Conservation (phyloP, 345 rosid genomes). For the rapeseed (Brassica napus) region Da-Ae NC_063442.1:44343501-44344000, state of each 20-base stretch:
- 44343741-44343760: slow-evolving; percentile 69
- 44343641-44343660: slow-evolving; percentile 68
- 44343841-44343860: slow-evolving; percentile 86
- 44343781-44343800: slow-evolving; percentile 60
- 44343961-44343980: slow-evolving; percentile 71
- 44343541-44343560: slow-evolving; percentile 17
- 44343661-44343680: slow-evolving; percentile 95
- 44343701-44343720: slow-evolving; percentile 94
- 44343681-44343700: slow-evolving; percentile 85
- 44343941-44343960: slow-evolving; percentile 40
- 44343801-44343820: slow-evolving; percentile 73
- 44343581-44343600: background rate
- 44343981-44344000: slow-evolving; percentile 58
- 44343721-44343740: slow-evolving; percentile 77
- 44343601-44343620: background rate
- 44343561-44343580: slow-evolving; percentile 16
- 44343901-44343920: slow-evolving; percentile 10
- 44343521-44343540: slow-evolving; percentile 2
- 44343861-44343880: slow-evolving; percentile 76
- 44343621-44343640: slow-evolving; percentile 46
- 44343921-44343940: background rate
- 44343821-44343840: slow-evolving; percentile 96
- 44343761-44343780: slow-evolving; percentile 56
- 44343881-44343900: slow-evolving; percentile 30
- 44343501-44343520: background rate